Conservation (phyloP, 108 stramenopile genomes). For the Fistulifera pelliculosa region DNA sequence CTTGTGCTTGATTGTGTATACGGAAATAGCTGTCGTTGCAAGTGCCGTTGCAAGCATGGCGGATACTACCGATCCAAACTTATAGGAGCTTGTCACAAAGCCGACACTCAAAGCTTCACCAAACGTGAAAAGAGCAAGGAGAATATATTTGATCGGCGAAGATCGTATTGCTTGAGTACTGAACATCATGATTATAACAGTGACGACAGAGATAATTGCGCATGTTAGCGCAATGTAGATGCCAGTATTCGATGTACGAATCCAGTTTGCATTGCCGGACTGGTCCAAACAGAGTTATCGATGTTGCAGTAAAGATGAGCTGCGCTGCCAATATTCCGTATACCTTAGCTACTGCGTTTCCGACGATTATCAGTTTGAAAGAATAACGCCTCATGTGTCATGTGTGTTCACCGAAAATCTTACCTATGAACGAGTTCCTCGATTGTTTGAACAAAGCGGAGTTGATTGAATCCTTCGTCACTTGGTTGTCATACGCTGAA, state of each 20-base stretch:
- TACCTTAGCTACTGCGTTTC: too few species aligned
- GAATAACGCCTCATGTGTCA: too few species aligned
- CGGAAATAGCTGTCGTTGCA: slow-evolving; percentile 62
- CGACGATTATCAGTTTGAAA: too few species aligned
- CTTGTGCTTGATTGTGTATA: slow-evolving; percentile 68
- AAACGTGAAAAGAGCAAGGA: slow-evolving; percentile 60
- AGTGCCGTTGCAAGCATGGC: slow-evolving; percentile 64
- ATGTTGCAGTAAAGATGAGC: slow-evolving; percentile 53
- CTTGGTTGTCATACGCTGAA: slow-evolving; percentile 6
- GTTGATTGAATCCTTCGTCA: slow-evolving; percentile 33
- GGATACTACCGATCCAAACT: slow-evolving; percentile 48
- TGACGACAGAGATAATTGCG: slow-evolving; percentile 24
- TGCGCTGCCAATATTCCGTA: slow-evolving; percentile 72
- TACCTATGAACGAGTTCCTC: slow-evolving; percentile 62
- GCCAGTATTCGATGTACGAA: slow-evolving; percentile 17
- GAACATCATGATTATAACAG: slow-evolving; percentile 39
- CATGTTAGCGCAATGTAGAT: slow-evolving; percentile 19
- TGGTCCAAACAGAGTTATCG: slow-evolving; percentile 52
- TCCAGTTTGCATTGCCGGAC: slow-evolving; percentile 31
- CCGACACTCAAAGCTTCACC: slow-evolving; percentile 73
- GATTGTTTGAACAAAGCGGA: slow-evolving; percentile 64
- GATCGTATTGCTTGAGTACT: slow-evolving; percentile 45
- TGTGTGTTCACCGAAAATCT: neutral
- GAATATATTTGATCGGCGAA: slow-evolving; percentile 60
- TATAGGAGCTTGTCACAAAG: slow-evolving; percentile 57